Base-by-base conservation (phyloP, 2,329 filamentous ascomycete genomes). In the Rhinocladiella similis region DNA sequence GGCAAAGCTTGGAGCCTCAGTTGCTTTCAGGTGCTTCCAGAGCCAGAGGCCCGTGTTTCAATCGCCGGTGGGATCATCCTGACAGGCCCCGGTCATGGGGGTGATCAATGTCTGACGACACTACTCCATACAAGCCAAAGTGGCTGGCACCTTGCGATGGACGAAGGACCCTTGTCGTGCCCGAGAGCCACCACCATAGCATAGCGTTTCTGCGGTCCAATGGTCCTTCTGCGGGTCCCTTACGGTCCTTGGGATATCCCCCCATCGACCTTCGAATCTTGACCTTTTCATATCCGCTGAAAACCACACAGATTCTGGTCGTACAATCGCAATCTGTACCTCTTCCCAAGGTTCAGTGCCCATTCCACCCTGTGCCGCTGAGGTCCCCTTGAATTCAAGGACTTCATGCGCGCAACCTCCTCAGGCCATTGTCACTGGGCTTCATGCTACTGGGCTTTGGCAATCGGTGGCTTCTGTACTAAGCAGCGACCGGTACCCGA, bases 1-100 rank as follows among this genome's bases (percentile, higher is more conserved):
- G 27, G 22, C 16, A 27, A 46, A 46, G 43, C 43, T 46, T 46
- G 43, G 25, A n/a, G 25, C 20, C 29, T 33, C 29, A 42, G 39
- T 42, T 33, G 29, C 29, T 33, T 45, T 27, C 43, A 46, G 16
- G 12, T n/a, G 43, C 25, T 29, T 25, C 42, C 18, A 45, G 18
- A n/a, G n/a, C 41, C 29, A 9, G 38, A 41, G 38, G 38, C 38
- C 38, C 38, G 38, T 41, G 38, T 41, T 49, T 56, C 53, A 51
- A 61, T 58, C 55, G 55, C 54, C 54, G 39, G 19, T 50, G 50
- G 58, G 55, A 58, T 58, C 55, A 53, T 50, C 59, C 52, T 55
- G 27, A 29, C 47, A 46, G 22, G 25, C 48, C 58, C 52, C 45
- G 46, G 50, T 47, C 48, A 57, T 54, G 51, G 20, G 29, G 9